Evolutionary conservation across 768 basidiomycete genomes (phyloP).

Genomic region (Solioccasus polychromus): DNA sequence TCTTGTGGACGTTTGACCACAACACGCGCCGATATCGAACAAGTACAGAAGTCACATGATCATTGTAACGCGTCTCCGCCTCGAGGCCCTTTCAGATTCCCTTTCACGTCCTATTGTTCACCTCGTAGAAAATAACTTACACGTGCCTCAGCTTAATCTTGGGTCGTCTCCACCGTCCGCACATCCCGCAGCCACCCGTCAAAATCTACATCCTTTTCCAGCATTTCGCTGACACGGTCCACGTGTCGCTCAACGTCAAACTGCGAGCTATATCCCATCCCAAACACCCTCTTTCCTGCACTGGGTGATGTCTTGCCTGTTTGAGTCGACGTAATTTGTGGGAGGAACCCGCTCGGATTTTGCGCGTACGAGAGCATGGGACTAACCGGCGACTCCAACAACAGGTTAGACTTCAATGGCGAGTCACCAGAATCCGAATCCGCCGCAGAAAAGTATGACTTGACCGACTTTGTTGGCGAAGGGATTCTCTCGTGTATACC

Average conservation of each 20-base stretch:
- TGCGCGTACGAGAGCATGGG: slow-evolving; percentile 36
- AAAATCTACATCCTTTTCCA: slow-evolving; percentile 59
- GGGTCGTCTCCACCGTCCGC: slow-evolving; percentile 29
- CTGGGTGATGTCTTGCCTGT: slow-evolving; percentile 13
- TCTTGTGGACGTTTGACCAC: slow-evolving; percentile 22
- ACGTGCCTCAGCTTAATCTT: slow-evolving; percentile 18
- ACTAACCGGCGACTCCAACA: slow-evolving; percentile 34
- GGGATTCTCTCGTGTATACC: slow-evolving; percentile 15
- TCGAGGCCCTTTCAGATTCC: slow-evolving; percentile 32
- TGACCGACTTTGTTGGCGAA: slow-evolving; percentile 32
- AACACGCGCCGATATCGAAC: slow-evolving; percentile 38
- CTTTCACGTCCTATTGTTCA: slow-evolving; percentile 20
- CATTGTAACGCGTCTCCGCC: slow-evolving; percentile 23
- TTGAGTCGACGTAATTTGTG: slow-evolving; percentile 38
- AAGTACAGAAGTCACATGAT: slow-evolving; percentile 28
- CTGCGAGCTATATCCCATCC: slow-evolving; percentile 54
- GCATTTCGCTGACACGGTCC: slow-evolving; percentile 49
- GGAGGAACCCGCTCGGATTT: slow-evolving; percentile 35
- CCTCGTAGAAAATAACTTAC: slow-evolving; percentile 19
- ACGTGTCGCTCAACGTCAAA: slow-evolving; percentile 56
- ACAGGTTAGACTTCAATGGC: slow-evolving; percentile 21
- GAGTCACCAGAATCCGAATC: slow-evolving; percentile 33
- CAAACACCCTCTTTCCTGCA: slow-evolving; percentile 28
- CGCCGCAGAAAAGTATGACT: slow-evolving; percentile 37
- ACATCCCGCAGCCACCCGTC: slow-evolving; percentile 49